A percentile compares a stretch with the other conserved stretches of the same genome.
phyloP scores from a whole-genome alignment of 345 rosid species.

The Ceriops zippeliana region DNA sequence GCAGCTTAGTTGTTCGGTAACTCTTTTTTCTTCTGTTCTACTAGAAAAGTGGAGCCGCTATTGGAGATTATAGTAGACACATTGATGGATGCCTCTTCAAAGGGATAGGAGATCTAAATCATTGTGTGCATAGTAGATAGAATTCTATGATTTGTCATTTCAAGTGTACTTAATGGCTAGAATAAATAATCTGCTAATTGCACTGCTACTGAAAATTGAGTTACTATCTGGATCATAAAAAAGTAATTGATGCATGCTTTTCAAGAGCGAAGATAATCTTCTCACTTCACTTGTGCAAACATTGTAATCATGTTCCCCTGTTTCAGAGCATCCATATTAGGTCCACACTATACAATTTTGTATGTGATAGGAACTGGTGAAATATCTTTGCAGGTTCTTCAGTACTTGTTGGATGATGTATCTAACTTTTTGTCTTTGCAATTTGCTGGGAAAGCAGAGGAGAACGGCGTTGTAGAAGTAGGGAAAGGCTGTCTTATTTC shows the following conservation, averaged over 20 bases:
- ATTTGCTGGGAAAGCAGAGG: constrained; percentile 33
- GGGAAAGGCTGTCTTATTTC: constrained; percentile 50
- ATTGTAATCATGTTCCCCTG: no score
- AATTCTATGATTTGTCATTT: no score
- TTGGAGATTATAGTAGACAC: background rate
- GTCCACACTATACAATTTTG: background rate
- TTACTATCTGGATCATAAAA: no score
- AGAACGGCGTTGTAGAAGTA: constrained; percentile 31
- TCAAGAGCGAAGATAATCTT: no score
- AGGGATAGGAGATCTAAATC: background rate
- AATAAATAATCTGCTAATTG: no score
- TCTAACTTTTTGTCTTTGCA: constrained; percentile 62
- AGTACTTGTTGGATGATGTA: constrained; percentile 81
- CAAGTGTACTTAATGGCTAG: no score
- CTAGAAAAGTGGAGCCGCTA: background rate
- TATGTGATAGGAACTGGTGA: constrained; percentile 8
- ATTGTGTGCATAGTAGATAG: no score
- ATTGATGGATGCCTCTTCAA: background rate
- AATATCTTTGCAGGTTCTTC: constrained; percentile 66
- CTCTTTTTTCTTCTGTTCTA: no score
- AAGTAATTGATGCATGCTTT: no score
- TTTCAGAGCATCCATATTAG: background rate
- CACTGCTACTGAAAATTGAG: no score
- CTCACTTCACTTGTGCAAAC: background rate
- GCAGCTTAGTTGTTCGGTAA: no score